Evolutionary conservation across 345 rosid genomes (phyloP).

Genomic region (Barbarea vulgaris): DNA sequence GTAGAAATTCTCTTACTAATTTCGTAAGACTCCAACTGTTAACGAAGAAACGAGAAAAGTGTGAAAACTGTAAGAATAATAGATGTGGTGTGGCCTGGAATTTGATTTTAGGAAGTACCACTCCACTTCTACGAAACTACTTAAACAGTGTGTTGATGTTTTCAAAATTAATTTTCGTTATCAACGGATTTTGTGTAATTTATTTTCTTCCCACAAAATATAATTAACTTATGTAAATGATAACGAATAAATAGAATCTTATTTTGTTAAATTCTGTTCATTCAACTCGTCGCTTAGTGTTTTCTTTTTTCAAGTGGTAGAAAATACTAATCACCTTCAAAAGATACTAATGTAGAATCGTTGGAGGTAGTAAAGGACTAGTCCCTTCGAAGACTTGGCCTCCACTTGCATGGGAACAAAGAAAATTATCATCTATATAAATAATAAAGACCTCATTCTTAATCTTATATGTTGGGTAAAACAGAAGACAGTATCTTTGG

Average conservation of each 20-base stretch:
- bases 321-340: background rate
- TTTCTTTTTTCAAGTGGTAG: background rate
- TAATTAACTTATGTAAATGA: background rate
- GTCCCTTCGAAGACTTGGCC: slow-evolving; percentile 6
- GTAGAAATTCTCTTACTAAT: background rate
- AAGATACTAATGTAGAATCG: background rate
- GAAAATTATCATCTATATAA: background rate
- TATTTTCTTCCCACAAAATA: background rate
- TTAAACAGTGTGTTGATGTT: background rate
- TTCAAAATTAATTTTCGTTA: background rate
- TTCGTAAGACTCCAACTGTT: background rate
- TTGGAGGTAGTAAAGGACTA: slow-evolving; percentile 18
- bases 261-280: background rate
- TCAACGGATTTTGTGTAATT: background rate
- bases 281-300: background rate
- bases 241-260: background rate
- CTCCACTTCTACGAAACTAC: background rate
- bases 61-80: background rate
- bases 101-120: background rate
- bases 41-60: background rate
- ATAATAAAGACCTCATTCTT: slow-evolving; percentile 12
- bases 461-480: slow-evolving; percentile 24
- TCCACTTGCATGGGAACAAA: slow-evolving; percentile 8
- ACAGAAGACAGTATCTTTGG: slow-evolving; percentile 20
- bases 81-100: background rate